Conservation (phyloP, 176 grass and related monocot genomes). For the Hyparrhenia diplandra region DNA sequence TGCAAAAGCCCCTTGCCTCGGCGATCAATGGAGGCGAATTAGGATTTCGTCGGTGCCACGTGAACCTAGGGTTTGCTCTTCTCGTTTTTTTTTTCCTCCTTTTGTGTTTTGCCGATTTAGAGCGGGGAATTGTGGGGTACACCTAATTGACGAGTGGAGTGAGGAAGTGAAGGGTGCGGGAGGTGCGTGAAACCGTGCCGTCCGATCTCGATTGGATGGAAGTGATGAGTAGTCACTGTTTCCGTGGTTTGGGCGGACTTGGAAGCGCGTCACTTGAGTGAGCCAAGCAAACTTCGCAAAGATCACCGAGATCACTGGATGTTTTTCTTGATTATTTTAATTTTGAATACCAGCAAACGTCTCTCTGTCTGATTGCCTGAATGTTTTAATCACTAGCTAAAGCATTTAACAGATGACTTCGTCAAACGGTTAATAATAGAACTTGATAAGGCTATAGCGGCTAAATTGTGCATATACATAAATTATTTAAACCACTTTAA, state of each 20-base stretch:
- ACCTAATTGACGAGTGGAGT: neutral
- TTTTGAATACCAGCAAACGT: too few relatives aligned
- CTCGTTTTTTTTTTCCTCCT: neutral
- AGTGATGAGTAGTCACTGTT: neutral
- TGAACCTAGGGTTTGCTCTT: constrained; percentile 42
- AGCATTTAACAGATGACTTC: too few relatives aligned
- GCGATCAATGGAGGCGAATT: constrained; percentile 27
- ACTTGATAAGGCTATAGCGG: too few relatives aligned
- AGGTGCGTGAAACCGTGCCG: neutral
- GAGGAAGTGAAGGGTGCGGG: neutral
- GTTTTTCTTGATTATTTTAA: too few relatives aligned
- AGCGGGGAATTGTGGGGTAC: constrained; percentile 5
- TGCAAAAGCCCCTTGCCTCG: constrained; percentile 30
- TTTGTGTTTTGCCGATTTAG: neutral
- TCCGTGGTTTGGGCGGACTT: constrained; percentile 24
- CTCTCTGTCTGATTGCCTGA: too few relatives aligned
- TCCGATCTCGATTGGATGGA: constrained; percentile 1
- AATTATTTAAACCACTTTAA: too few relatives aligned
- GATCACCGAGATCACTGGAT: too few relatives aligned
- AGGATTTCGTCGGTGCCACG: constrained; percentile 40
- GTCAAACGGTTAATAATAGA: too few relatives aligned
- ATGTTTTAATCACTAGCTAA: too few relatives aligned
- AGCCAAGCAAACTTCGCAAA: too few relatives aligned
- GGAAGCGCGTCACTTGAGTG: too few relatives aligned
- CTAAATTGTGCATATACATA: too few relatives aligned